Conservation (phyloP, 2,329 filamentous ascomycete species). For the Penicillium sp. region DNA sequence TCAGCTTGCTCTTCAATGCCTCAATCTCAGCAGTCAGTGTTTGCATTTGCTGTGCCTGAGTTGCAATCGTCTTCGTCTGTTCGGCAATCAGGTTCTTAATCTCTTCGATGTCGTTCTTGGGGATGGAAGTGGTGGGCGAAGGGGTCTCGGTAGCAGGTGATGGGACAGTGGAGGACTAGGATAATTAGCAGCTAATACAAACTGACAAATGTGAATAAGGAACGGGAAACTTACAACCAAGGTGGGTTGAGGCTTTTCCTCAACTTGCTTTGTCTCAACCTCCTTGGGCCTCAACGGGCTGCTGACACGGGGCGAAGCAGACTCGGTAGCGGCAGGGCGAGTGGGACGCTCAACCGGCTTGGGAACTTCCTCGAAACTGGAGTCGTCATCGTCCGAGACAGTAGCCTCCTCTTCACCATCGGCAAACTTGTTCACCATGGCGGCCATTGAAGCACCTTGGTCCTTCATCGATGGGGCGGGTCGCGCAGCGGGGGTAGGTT, state of each 20-base stretch:
- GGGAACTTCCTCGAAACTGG: conserved; percentile 81
- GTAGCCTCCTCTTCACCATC: conserved; percentile 65
- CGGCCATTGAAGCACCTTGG: conserved; percentile 82
- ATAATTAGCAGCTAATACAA: conserved; percentile 4
- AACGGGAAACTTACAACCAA: conserved; percentile 20
- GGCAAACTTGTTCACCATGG: conserved; percentile 81
- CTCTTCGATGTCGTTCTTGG: conserved; percentile 63
- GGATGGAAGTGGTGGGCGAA: conserved; percentile 47
- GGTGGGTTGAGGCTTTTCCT: conserved; percentile 26
- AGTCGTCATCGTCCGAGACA: conserved; percentile 62
- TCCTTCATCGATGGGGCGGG: conserved; percentile 72
- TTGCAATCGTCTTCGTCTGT: conserved; percentile 72
- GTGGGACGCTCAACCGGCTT: conserved; percentile 68
- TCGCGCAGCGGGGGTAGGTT: conserved; percentile 39
- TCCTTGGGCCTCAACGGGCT: conserved; percentile 34
- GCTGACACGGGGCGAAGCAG: conserved; percentile 29
- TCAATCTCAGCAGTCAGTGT: conserved; percentile 72
- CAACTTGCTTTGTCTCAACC: conserved; percentile 7
- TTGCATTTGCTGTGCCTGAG: conserved; percentile 74
- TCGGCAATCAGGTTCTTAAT: conserved; percentile 75
- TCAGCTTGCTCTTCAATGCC: conserved; percentile 73
- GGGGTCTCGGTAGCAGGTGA: conserved; percentile 18
- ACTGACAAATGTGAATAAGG: background rate
- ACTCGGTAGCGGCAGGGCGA: conserved; percentile 23
- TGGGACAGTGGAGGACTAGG: conserved; percentile 35